Base-by-base conservation (phyloP, 495 filamentous ascomycete species). In the Opeltia flavorubescens region DNA sequence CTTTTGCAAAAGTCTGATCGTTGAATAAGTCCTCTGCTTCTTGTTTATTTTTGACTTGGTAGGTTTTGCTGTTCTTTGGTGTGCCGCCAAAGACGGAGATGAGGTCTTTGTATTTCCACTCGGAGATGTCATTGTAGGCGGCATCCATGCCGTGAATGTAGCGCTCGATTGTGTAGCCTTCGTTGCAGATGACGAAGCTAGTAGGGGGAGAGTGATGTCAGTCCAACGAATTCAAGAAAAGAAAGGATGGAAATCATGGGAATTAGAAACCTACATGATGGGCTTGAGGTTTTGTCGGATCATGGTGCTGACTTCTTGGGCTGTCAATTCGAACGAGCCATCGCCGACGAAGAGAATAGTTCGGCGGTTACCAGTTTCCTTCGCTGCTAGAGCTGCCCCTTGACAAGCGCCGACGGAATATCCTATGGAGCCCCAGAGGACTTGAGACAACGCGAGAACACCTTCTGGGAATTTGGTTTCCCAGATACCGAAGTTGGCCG, bases 311-410 rank as follows among this genome's bases (percentile, higher is more conserved):
- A 95, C 56, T 60, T 94, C 86, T 58, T 95, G 89, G 4, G 74
- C 76, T 1, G 87, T 93, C 30, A 94, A 66, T 55, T 95, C 84
- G 51, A 89, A 75, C 51, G 80, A 84, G 20, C 89, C 89, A 53
- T 95, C 89, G 38, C 88, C 89, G 13, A 86, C 85, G 52, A 91
- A 88, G 45, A 95, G 66, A 43, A 95, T 78, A 1, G 83, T 85
- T 23, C 84, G 71, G 18, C 76, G 68, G 30, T 73, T 60, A 15
- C 57, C 43, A n/a, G 59, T 61, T 52, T 89, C 85, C 47, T 79
- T 77, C 0, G 75, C 73, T 5, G 81, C 85, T 38, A 88, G 62
- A 1, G 78, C 80, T 4, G 83, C 83, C 26, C 85, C 85, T 57
- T 86, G 83, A 41, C 80, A 78, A 8, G 84, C 80, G 17, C 84